Conservation (phyloP, 495 filamentous ascomycete species). For the Podospora comata region DNA sequence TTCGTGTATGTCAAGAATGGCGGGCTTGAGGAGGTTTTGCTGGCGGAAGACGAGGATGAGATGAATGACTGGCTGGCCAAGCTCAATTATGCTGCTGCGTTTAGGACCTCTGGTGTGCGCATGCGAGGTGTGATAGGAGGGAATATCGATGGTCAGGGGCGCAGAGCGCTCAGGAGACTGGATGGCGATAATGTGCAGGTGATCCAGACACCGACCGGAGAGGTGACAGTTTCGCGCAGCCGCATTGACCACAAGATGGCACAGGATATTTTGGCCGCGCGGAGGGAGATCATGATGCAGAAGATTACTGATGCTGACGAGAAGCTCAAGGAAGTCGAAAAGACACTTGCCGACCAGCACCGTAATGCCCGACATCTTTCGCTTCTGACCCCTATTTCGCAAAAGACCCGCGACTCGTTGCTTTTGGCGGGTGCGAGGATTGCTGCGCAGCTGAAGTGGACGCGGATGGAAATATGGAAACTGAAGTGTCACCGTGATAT, state of each 20-base stretch:
- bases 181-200: slow-evolving; percentile 55
- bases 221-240: slow-evolving; percentile 62
- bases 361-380: slow-evolving; percentile 91
- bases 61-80: slow-evolving; percentile 98
- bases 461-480: slow-evolving; percentile 88
- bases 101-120: slow-evolving; percentile 85
- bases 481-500: slow-evolving; percentile 89
- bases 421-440: slow-evolving; percentile 80
- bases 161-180: slow-evolving; percentile 67
- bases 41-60: slow-evolving; percentile 83
- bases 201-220: slow-evolving; percentile 65
- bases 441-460: slow-evolving; percentile 89
- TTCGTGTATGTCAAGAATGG: slow-evolving; percentile 89
- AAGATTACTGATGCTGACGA: slow-evolving; percentile 83
- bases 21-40: slow-evolving; percentile 82
- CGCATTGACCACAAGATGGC: slow-evolving; percentile 77
- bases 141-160: slow-evolving; percentile 77
- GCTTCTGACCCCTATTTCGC: slow-evolving; percentile 82
- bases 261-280: slow-evolving; percentile 74
- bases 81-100: slow-evolving; percentile 93
- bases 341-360: slow-evolving; percentile 74
- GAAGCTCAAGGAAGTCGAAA: slow-evolving; percentile 67
- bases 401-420: slow-evolving; percentile 79
- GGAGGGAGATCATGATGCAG: slow-evolving; percentile 74
- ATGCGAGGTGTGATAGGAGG: slow-evolving; percentile 83